Conservation (phyloP, 257 asterid genomes). For the Ilex asprella region DNA sequence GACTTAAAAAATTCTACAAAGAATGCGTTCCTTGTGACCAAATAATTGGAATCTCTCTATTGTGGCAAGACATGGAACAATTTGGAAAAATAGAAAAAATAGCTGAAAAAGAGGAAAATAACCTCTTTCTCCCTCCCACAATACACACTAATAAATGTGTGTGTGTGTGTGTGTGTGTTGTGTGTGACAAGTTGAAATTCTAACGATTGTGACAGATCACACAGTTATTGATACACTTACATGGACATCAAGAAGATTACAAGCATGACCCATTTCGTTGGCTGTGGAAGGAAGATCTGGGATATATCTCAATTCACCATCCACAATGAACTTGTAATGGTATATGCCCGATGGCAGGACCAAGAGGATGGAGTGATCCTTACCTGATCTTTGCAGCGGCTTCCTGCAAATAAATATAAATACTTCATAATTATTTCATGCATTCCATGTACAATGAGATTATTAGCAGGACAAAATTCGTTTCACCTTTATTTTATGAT, state of each 20-base stretch:
- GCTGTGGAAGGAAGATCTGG: slow-evolving; percentile 77
- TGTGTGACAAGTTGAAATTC: not conserved
- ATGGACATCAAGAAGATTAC: slow-evolving; percentile 78
- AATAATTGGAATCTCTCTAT: no score
- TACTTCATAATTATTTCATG: not conserved
- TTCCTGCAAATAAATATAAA: slow-evolving; percentile 44
- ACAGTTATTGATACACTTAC: slow-evolving; percentile 38
- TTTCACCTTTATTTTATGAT: no score
- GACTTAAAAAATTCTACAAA: no score
- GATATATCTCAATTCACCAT: slow-evolving; percentile 60
- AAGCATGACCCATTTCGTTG: slow-evolving; percentile 48
- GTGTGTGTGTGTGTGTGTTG: no score
- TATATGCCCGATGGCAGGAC: slow-evolving; percentile 76
- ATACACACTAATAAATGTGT: no score
- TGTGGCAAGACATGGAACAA: not conserved
- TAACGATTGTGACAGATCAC: not conserved
- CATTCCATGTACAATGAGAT: not conserved
- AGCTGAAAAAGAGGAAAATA: not conserved
- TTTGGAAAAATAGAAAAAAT: not conserved
- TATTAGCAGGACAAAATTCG: not conserved
- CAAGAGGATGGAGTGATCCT: slow-evolving; percentile 76
- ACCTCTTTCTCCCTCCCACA: not conserved
- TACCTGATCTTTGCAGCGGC: slow-evolving; percentile 72
- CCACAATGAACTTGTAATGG: slow-evolving; percentile 74
- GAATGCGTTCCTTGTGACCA: no score